phyloP scores from a whole-genome alignment of 495 filamentous ascomycete genomes.

The Talaromyces ruber region DNA sequence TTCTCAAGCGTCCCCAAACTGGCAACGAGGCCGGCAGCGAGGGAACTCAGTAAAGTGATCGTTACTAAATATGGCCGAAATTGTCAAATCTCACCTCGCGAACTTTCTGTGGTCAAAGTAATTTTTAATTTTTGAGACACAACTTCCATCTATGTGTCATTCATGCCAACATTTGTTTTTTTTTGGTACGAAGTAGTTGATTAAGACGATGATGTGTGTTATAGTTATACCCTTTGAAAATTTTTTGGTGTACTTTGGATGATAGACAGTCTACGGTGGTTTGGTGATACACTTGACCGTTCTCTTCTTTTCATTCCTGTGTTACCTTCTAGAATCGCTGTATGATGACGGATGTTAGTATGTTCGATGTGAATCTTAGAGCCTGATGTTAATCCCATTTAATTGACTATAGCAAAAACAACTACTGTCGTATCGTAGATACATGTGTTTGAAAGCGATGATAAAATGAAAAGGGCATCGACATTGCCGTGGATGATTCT shows the following conservation, averaged over 20 bases:
- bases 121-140: not conserved
- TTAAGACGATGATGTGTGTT: not conserved
- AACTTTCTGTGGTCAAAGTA: not conserved
- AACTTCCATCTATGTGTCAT: not conserved
- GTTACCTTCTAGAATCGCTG: not conserved
- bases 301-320: not conserved
- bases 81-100: not conserved
- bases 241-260: not conserved
- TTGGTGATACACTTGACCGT: not conserved
- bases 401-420: not conserved
- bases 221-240: not conserved
- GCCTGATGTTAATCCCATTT: not conserved
- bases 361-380: not conserved
- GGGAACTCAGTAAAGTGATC: slow-evolving; percentile 11
- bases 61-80: not conserved
- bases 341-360: not conserved
- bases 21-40: slow-evolving; percentile 5
- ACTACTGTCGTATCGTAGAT: not conserved
- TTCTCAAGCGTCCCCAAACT: slow-evolving; percentile 38
- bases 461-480: not conserved
- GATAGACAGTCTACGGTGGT: not conserved
- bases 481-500: not conserved
- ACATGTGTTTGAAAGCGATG: not conserved
- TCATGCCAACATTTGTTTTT: not conserved
- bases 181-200: not conserved